These are phyloP conservation scores for Aspergillus ellipticus DNA, from an alignment of 495 filamentous ascomycete genomes.

Conservation along the genomic window DNA sequence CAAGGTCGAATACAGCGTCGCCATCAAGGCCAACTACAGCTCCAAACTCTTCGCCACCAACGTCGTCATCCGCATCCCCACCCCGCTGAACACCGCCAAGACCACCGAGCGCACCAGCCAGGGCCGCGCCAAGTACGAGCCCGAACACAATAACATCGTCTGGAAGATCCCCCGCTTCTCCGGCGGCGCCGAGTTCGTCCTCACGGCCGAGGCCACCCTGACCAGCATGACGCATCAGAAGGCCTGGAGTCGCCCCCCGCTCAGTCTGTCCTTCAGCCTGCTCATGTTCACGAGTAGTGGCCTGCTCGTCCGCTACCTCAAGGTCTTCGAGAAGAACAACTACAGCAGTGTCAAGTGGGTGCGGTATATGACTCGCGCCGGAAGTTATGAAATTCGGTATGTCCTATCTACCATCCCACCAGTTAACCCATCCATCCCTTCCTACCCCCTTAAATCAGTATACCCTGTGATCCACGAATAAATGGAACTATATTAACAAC, in stretches of 20 bases:
- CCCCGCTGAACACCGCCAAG: slow-evolving; percentile 91
- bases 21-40: slow-evolving; percentile 94
- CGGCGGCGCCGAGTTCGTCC: slow-evolving; percentile 89
- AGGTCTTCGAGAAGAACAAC: slow-evolving; percentile 99
- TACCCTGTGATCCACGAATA: too few relatives aligned
- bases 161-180: slow-evolving; percentile 99
- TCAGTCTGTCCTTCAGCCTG: slow-evolving; percentile 86
- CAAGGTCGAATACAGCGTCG: slow-evolving; percentile 98
- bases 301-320: slow-evolving; percentile 88
- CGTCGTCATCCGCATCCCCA: slow-evolving; percentile 92
- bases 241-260: slow-evolving; percentile 89
- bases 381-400: slow-evolving; percentile 57
- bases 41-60: slow-evolving; percentile 96
- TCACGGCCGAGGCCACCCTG: slow-evolving; percentile 88
- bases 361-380: slow-evolving; percentile 94
- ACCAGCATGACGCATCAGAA: slow-evolving; percentile 98
- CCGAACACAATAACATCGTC: slow-evolving; percentile 94
- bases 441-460: too few relatives aligned
- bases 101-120: slow-evolving; percentile 93
- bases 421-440: background rate
- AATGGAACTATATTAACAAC: too few relatives aligned
- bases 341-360: slow-evolving; percentile 99
- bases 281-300: slow-evolving; percentile 98
- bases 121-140: slow-evolving; percentile 98
- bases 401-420: too few relatives aligned